phyloP scores from a whole-genome alignment of 176 grass and related monocot species.

The Sorghum bicolor region Sorghum_bicolor_NCBIv3 NC_012870.2:67619501-67620000 shows the following conservation, averaged over 20 bases:
- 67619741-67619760: slow-evolving; percentile 49
- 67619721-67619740: slow-evolving; percentile 75
- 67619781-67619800: slow-evolving; percentile 56
- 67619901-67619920: neutral
- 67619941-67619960: neutral
- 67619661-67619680: slow-evolving; percentile 66
- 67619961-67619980: neutral
- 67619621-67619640: slow-evolving; percentile 69
- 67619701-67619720: slow-evolving; percentile 54
- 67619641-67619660: slow-evolving; percentile 67
- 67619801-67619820: slow-evolving; percentile 56
- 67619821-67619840: slow-evolving; percentile 9
- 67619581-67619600: slow-evolving; percentile 55
- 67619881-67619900: neutral
- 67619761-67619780: slow-evolving; percentile 4
- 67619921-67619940: slow-evolving; percentile 31
- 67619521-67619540: slow-evolving; percentile 67
- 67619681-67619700: slow-evolving; percentile 17
- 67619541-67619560: slow-evolving; percentile 54
- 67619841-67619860: slow-evolving; percentile 1
- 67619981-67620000: neutral
- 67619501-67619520: slow-evolving; percentile 69
- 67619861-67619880: neutral
- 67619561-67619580: slow-evolving; percentile 67
- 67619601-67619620: slow-evolving; percentile 66